Percentiles rank a stretch among this genome's conserved stretches.
Conservation (phyloP, 2,329 filamentous ascomycete species). For the Colletotrichum coccodes region DNA sequence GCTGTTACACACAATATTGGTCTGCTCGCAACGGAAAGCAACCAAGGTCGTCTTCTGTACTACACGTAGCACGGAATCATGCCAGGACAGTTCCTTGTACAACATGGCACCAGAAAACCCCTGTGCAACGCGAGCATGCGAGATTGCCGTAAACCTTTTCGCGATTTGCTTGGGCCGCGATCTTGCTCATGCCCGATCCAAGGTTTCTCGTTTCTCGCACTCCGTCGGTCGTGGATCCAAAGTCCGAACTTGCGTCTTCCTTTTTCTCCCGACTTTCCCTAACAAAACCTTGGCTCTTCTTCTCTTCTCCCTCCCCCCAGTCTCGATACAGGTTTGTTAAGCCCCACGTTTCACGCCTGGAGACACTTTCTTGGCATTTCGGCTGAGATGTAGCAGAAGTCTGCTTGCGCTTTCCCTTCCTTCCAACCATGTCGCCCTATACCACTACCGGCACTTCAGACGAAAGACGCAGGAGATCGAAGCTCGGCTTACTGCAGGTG, state of each 20-base stretch:
- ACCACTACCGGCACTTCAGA: constrained; percentile 19
- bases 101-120: constrained; percentile 24
- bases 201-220: background rate
- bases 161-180: background rate
- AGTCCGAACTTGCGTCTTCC: background rate
- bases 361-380: constrained; percentile 29
- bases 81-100: constrained; percentile 10
- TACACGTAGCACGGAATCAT: background rate
- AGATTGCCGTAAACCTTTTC: constrained; percentile 25
- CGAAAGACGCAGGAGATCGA: constrained; percentile 26
- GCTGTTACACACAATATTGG: background rate
- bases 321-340: constrained; percentile 13
- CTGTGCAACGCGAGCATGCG: constrained; percentile 23
- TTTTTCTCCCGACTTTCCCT: background rate
- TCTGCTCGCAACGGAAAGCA: background rate
- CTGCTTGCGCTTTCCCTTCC: background rate
- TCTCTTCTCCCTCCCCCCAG: background rate
- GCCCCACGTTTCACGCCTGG: constrained; percentile 28
- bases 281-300: background rate
- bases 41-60: background rate
- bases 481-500: constrained; percentile 24
- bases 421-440: background rate
- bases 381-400: constrained; percentile 22
- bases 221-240: background rate
- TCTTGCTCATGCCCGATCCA: constrained; percentile 3